Percentiles rank a stretch among this genome's conserved stretches.
Evolutionary conservation across 306 rosid genomes (phyloP).

Genomic region (Vigna mungo): DNA sequence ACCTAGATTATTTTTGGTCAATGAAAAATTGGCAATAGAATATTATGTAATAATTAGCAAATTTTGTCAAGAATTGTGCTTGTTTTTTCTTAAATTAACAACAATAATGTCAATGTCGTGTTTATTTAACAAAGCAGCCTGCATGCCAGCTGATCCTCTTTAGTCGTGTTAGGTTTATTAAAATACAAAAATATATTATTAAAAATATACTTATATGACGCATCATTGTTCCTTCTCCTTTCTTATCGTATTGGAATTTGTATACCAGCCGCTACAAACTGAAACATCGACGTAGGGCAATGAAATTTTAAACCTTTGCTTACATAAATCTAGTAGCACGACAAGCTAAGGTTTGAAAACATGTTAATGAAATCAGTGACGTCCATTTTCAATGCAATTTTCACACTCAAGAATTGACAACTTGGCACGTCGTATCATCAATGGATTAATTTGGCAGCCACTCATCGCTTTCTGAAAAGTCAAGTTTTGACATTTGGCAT

Average conservation of each 20-base stretch:
- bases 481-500: constrained; percentile 55
- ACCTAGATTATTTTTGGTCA: constrained; percentile 35
- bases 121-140: constrained; percentile 45
- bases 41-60: constrained; percentile 16
- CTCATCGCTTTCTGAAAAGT: constrained; percentile 47
- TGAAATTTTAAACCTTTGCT: neutral
- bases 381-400: constrained; percentile 12
- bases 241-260: constrained; percentile 19
- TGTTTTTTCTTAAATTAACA: constrained; percentile 23
- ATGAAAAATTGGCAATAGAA: constrained; percentile 8
- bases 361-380: neutral
- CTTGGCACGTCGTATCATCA: neutral
- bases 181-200: constrained; percentile 1
- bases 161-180: constrained; percentile 20
- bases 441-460: constrained; percentile 6
- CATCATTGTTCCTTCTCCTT: neutral
- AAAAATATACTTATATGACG: neutral
- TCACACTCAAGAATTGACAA: constrained; percentile 19
- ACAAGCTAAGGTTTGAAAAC: constrained; percentile 30
- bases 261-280: neutral
- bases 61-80: constrained; percentile 17
- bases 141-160: constrained; percentile 40
- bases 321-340: constrained; percentile 17
- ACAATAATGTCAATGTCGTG: constrained; percentile 39
- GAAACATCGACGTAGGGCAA: neutral